Conservation (phyloP, 768 basidiomycete species). For the Tylopilus sp. region DNA sequence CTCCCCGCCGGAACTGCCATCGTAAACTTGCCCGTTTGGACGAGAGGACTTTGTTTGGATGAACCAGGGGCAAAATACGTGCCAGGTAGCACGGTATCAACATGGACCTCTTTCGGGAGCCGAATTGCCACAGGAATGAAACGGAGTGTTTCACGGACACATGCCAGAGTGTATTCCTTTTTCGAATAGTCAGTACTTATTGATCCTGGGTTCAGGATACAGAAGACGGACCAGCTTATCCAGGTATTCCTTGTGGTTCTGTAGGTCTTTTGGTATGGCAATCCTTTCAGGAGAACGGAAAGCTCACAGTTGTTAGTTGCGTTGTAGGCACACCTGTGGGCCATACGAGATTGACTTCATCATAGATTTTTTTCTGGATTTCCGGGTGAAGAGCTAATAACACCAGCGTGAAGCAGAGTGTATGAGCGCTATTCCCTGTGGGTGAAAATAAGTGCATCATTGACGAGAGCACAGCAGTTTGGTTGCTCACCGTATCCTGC, state of each 20-base stretch:
- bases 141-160: conserved; percentile 46
- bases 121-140: conserved; percentile 38
- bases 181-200: background rate
- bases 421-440: conserved; percentile 47
- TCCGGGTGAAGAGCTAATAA: conserved; percentile 50
- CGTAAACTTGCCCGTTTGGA: conserved; percentile 29
- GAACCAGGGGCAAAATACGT: conserved; percentile 30
- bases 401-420: conserved; percentile 40
- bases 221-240: conserved; percentile 32
- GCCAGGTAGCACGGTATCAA: conserved; percentile 35
- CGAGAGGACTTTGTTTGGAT: conserved; percentile 1
- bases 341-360: conserved; percentile 41
- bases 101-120: conserved; percentile 32
- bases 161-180: conserved; percentile 42
- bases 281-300: background rate
- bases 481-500: conserved; percentile 44
- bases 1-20: conserved; percentile 41
- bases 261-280: background rate
- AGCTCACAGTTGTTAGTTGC: conserved; percentile 28
- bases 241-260: conserved; percentile 42
- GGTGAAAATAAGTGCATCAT: background rate
- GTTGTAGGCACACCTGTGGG: conserved; percentile 32
- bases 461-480: background rate
- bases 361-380: conserved; percentile 42
- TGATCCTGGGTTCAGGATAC: background rate